These are phyloP conservation scores for Coniochaeta ligniaria DNA, from an alignment of 2,329 filamentous ascomycete genomes.

Conservation along the genomic window DNA sequence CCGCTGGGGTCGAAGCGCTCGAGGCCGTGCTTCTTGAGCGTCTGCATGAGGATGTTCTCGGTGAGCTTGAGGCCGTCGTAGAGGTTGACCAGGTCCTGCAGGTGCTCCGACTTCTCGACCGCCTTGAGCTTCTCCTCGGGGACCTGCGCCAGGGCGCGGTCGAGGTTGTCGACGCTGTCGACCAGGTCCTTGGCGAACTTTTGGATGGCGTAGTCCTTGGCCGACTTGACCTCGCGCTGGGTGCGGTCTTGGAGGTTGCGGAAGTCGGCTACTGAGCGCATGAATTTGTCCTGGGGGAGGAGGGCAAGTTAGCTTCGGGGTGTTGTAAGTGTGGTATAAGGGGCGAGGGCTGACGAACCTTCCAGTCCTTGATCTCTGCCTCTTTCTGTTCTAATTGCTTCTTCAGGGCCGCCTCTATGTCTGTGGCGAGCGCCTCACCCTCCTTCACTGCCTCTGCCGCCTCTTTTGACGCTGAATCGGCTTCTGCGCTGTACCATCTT, in stretches of 20 bases:
- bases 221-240: conserved; percentile 77
- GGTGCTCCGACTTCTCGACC: conserved; percentile 40
- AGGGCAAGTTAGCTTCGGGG: neutral
- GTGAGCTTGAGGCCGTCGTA: conserved; percentile 95
- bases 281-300: conserved; percentile 76
- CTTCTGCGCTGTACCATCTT: conserved; percentile 43
- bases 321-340: conserved; percentile 4
- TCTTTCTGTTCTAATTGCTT: conserved; percentile 46
- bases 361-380: conserved; percentile 62
- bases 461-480: conserved; percentile 26
- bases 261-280: conserved; percentile 92
- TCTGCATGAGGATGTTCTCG: conserved; percentile 77
- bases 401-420: conserved; percentile 36
- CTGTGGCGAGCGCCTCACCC: conserved; percentile 19
- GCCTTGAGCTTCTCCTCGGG: conserved; percentile 63
- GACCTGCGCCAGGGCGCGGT: conserved; percentile 80
- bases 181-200: conserved; percentile 92
- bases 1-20: conserved; percentile 78
- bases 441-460: conserved; percentile 18
- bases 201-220: conserved; percentile 90
- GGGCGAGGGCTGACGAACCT: conserved; percentile 50
- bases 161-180: conserved; percentile 94
- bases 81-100: conserved; percentile 70
- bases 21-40: conserved; percentile 88
- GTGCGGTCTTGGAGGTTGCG: conserved; percentile 96